phyloP scores from a whole-genome alignment of 2,329 filamentous ascomycete species.

The Colletotrichum sublineola region DNA sequence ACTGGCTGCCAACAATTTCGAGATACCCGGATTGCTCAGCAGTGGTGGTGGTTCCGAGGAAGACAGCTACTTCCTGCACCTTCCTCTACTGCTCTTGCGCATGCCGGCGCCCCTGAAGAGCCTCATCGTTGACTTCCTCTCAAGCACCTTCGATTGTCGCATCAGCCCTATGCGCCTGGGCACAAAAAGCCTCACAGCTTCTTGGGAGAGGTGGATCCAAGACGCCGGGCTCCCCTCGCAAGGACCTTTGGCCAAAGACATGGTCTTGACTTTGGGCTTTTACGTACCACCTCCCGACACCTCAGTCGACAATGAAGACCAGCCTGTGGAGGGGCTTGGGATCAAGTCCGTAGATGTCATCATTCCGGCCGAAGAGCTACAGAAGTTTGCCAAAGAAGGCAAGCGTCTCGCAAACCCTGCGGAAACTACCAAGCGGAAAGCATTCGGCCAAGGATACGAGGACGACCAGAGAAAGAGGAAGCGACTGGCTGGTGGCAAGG shows the following conservation, averaged over 20 bases:
- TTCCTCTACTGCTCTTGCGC: conserved; percentile 67
- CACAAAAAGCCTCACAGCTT: conserved; percentile 62
- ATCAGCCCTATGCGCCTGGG: conserved; percentile 64
- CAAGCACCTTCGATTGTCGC: conserved; percentile 68
- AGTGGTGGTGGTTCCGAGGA: conserved; percentile 32
- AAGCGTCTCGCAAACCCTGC: conserved; percentile 42
- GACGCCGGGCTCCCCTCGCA: conserved; percentile 52
- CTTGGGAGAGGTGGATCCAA: conserved; percentile 66
- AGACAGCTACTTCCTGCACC: conserved; percentile 55
- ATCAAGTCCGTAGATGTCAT: conserved; percentile 65
- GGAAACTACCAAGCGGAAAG: conserved; percentile 37
- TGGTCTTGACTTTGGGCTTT: conserved; percentile 66
- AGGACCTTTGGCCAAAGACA: conserved; percentile 58
- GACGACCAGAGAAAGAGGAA: conserved; percentile 55
- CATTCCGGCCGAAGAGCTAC: conserved; percentile 62
- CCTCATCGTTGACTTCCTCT: conserved; percentile 65
- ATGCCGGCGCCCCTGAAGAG: conserved; percentile 67
- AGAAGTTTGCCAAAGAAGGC: conserved; percentile 60
- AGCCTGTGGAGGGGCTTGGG: conserved; percentile 47
- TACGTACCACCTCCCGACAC: conserved; percentile 52
- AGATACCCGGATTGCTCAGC: conserved; percentile 20
- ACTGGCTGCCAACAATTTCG: conserved; percentile 8
- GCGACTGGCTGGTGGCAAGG: conserved; percentile 60
- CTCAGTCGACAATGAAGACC: conserved; percentile 31
- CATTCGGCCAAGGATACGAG: conserved; percentile 47